Base-by-base conservation (phyloP, 2,329 filamentous ascomycete genomes). In the Ilyonectria mors-panacis region DNA sequence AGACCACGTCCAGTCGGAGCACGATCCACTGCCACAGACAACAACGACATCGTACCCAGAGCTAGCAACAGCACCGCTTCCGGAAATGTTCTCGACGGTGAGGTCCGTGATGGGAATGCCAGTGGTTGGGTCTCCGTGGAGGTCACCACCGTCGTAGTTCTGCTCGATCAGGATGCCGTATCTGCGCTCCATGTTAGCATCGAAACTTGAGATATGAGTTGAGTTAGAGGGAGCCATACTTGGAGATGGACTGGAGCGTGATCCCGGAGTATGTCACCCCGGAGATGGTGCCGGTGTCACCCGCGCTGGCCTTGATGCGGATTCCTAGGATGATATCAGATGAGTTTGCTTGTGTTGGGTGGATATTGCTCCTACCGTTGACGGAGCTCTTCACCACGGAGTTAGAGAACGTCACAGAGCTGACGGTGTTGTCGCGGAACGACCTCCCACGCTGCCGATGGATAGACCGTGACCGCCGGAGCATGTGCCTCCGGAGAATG, bases 1-100 rank as follows among this genome's bases (percentile, higher is more conserved):
- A n/a, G 74, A 79, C 85, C 86, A 89, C 13, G 81, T 85, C 85
- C 44, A 45, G 44, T 23, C 4, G 44, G 44, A 45, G 44, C 44
- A 45, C 44, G 44, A 45, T 45, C 44, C 44, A 45, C 44, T 45
- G 12, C 44, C 44, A 45, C 44, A 45, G 17, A 45, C 44, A 21
- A 45, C 44, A 21, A 45, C 44, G 19, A 45, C 44, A 23, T 45
- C 44, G 44, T 45, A 45, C 12, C 44, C 44, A 21, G 44, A 45
- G 44, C 44, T 45, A 12, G 44, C 44, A 6, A 45, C 44, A 21
- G 44, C 44, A 21, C 44, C 44, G n/a, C 7, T 45, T 21, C 44
- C 44, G 44, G 44, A 4, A 45, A 45, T 45, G 21, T 45, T 5
- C 8, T 45, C 5, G 44, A 45, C 44, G 8, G 6, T 21, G 4